Conservation (phyloP, 2,329 filamentous ascomycete genomes). For the Pseudocercospora crystallina region DNA sequence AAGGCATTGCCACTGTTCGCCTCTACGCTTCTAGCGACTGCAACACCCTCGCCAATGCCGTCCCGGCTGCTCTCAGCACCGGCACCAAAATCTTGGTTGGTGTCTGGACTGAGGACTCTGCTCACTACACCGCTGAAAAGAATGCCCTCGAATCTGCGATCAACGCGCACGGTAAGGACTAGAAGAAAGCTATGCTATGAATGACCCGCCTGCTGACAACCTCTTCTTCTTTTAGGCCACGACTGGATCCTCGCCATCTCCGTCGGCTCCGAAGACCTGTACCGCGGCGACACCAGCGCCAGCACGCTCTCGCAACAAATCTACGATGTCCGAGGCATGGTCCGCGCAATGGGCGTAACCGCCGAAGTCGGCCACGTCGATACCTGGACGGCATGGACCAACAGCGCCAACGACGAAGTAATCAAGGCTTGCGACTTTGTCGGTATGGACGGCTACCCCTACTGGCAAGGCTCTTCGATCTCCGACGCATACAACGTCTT, state of each 20-base stretch:
- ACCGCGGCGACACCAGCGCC: slow-evolving; percentile 53
- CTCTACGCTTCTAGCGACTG: slow-evolving; percentile 65
- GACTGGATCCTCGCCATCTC: slow-evolving; percentile 64
- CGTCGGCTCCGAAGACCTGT: slow-evolving; percentile 68
- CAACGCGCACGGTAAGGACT: slow-evolving; percentile 49
- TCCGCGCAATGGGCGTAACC: slow-evolving; percentile 47
- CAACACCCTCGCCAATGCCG: slow-evolving; percentile 49
- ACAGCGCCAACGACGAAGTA: slow-evolving; percentile 59
- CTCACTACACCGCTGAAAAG: slow-evolving; percentile 61
- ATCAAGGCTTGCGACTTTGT: slow-evolving; percentile 64
- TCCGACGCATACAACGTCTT: slow-evolving; percentile 58
- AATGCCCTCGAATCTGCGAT: slow-evolving; percentile 59
- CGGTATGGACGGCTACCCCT: slow-evolving; percentile 66
- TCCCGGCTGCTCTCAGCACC: slow-evolving; percentile 60
- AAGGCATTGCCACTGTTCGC: slow-evolving; percentile 59
- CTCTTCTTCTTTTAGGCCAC: neutral
- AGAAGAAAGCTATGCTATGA: no score
- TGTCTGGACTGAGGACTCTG: slow-evolving; percentile 55
- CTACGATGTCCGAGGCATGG: slow-evolving; percentile 54
- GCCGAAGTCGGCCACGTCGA: slow-evolving; percentile 65
- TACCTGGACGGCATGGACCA: slow-evolving; percentile 52
- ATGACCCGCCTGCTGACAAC: no score
- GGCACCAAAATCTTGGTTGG: slow-evolving; percentile 63
- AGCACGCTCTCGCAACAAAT: slow-evolving; percentile 46
- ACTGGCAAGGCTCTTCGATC: slow-evolving; percentile 62